Conservation (phyloP, 352 stramenopile genomes). For the Globisporangium yorkense region DNA sequence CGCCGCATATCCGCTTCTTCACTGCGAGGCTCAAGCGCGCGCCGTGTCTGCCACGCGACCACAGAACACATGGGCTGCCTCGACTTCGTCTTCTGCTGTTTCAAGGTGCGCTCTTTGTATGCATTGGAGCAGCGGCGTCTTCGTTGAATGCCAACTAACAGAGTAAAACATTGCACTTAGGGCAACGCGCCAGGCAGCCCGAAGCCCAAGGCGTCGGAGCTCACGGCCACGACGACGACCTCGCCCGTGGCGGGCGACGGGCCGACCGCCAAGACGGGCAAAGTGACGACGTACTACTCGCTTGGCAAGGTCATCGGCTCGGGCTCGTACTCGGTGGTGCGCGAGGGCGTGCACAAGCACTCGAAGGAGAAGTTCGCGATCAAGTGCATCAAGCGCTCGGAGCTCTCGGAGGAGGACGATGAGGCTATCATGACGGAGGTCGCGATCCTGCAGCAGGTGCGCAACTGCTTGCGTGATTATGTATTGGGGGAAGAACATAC, state of each 20-base stretch:
- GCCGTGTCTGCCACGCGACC: background rate
- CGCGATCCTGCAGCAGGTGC: conserved; percentile 62
- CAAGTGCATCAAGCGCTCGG: conserved; percentile 88
- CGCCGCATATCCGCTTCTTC: conserved; percentile 1
- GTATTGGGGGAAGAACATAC: background rate
- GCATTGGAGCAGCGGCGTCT: no score
- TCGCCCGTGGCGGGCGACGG: conserved; percentile 14
- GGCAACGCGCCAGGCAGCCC: conserved; percentile 9
- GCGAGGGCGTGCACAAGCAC: conserved; percentile 71
- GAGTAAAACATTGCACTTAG: background rate
- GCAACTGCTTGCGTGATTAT: background rate
- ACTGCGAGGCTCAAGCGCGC: background rate
- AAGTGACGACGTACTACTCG: conserved; percentile 67
- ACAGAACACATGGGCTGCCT: conserved; percentile 48
- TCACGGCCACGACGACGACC: conserved; percentile 5
- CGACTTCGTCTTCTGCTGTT: conserved; percentile 59
- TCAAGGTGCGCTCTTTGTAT: conserved; percentile 26
- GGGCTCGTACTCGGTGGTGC: conserved; percentile 88
- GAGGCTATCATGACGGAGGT: conserved; percentile 76
- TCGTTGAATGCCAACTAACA: background rate
- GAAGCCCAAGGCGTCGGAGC: conserved; percentile 5
- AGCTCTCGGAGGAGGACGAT: conserved; percentile 73
- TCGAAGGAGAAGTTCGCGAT: conserved; percentile 84
- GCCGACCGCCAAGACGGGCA: conserved; percentile 27
- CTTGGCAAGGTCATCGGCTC: conserved; percentile 83